These are phyloP conservation scores for Xylaria sp. DNA, from an alignment of 2,329 filamentous ascomycete genomes.

Conservation along the genomic window DNA sequence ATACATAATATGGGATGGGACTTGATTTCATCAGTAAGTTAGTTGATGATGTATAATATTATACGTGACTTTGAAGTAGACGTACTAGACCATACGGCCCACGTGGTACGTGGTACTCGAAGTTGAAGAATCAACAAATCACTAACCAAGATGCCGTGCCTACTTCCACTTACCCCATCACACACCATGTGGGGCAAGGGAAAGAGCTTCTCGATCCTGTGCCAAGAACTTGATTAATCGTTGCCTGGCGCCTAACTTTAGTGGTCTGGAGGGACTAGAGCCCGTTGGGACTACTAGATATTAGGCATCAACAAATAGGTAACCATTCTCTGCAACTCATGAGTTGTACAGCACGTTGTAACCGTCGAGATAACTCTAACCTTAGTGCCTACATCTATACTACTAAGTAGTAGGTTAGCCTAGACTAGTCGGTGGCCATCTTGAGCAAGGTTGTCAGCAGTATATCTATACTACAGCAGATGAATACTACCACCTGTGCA, in stretches of 20 bases:
- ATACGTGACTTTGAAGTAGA: background rate
- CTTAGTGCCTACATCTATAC: too few relatives aligned
- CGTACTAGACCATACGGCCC: too few relatives aligned
- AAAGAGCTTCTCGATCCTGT: background rate
- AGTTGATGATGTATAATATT: background rate
- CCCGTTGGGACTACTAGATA: too few relatives aligned
- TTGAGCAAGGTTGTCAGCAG: background rate
- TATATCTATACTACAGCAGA: background rate
- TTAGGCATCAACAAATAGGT: too few relatives aligned
- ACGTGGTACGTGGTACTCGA: background rate
- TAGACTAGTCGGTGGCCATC: too few relatives aligned
- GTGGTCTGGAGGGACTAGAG: too few relatives aligned
- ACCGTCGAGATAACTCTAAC: too few relatives aligned
- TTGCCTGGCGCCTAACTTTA: background rate
- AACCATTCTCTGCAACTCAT: too few relatives aligned
- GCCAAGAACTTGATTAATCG: background rate
- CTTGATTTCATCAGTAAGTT: background rate
- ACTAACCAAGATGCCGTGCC: background rate
- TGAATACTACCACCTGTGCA: background rate
- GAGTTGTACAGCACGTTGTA: too few relatives aligned
- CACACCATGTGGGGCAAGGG: background rate
- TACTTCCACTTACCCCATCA: background rate
- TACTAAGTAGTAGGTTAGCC: too few relatives aligned
- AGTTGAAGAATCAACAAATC: background rate
- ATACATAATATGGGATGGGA: background rate